Evolutionary conservation across 768 basidiomycete species (phyloP).

Genomic region (Clavaria fumosa): DNA sequence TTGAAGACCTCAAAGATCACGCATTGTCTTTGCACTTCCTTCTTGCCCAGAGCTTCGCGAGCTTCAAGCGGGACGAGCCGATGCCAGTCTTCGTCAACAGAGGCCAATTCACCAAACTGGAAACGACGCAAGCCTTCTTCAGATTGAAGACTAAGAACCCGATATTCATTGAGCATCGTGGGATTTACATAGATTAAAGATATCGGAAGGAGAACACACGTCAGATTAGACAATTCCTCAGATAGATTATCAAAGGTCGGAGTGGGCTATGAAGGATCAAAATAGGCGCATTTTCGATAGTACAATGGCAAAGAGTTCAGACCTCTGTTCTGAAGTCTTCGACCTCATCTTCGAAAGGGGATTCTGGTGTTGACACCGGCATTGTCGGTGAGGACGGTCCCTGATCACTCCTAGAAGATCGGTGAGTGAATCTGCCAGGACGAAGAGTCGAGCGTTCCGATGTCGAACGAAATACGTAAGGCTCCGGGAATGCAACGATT

Average conservation of each 20-base stretch:
- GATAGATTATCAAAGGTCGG: slow-evolving; percentile 10
- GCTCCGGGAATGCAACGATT: slow-evolving; percentile 1
- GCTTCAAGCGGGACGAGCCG: slow-evolving; percentile 61
- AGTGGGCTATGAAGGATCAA: no score
- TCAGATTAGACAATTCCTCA: slow-evolving; percentile 22
- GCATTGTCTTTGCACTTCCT: slow-evolving; percentile 75
- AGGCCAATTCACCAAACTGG: slow-evolving; percentile 47
- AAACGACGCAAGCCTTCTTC: slow-evolving; percentile 52
- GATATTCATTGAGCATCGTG: slow-evolving; percentile 6
- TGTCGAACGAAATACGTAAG: slow-evolving; percentile 1
- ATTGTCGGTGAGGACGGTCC: no score
- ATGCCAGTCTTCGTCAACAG: slow-evolving; percentile 74
- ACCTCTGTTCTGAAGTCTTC: no score
- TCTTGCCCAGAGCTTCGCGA: slow-evolving; percentile 49
- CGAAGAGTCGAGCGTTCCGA: background rate
- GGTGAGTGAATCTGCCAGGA: background rate
- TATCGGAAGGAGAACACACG: slow-evolving; percentile 20
- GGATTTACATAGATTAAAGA: slow-evolving; percentile 5
- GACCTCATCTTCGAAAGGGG: no score
- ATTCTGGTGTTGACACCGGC: no score
- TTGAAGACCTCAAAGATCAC: slow-evolving; percentile 83
- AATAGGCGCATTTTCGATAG: no score
- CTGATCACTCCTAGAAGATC: background rate
- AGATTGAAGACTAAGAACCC: slow-evolving; percentile 34
- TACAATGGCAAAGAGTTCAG: no score